Base-by-base conservation (phyloP, 306 rosid species). In the Lathyrus sativus region DNA sequence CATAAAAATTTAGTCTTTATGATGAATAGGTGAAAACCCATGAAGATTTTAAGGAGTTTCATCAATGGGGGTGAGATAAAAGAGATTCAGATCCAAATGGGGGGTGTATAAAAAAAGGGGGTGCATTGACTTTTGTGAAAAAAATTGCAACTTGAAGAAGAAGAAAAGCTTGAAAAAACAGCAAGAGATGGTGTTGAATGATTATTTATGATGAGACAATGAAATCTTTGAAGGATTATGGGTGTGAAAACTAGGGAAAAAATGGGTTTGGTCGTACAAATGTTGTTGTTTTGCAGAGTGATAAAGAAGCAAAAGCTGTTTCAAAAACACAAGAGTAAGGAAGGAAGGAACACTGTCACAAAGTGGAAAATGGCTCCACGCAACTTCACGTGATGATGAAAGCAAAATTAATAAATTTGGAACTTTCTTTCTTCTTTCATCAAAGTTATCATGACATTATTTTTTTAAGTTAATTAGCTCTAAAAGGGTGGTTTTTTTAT, bases 71-170 rank as follows among this genome's bases (percentile, higher is more conserved):
- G 64, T 54, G 70, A 70, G 76, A 65, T 41, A 43, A 53, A 76
- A 77, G 80, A 76, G 76, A 74, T 65, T 76, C 76, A 85, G 87
- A 89, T 81, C 86, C 90, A 80, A 42, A 22, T 61, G 62, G 62
- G 65, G 46, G 43, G 74, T 68, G 61, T 28, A 65, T 51, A 14
- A 38, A 19, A 56, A 15, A 75, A 77, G 68, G 64, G 81, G 82
- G 81, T 68, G 83, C 81, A 80, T 81, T 88, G 95, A 86, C 97
- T 82, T 76, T 60, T 70, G 75, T n/a, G 38, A 39, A 31, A 46
- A 38, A 67, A 44, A 62, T 1, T 38, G 11, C 8, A 31, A 71
- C 13, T 61, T 4, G 14, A 0, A 22, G 13, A 53, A 22, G 59
- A 58, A 17, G n/a, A 71, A 61, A 79, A 62, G 74, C 50, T 70